A percentile compares a stretch with the other conserved stretches of the same genome.
Conservation (phyloP, 768 basidiomycete genomes). For the Hydnomerulius pinastri region DNA sequence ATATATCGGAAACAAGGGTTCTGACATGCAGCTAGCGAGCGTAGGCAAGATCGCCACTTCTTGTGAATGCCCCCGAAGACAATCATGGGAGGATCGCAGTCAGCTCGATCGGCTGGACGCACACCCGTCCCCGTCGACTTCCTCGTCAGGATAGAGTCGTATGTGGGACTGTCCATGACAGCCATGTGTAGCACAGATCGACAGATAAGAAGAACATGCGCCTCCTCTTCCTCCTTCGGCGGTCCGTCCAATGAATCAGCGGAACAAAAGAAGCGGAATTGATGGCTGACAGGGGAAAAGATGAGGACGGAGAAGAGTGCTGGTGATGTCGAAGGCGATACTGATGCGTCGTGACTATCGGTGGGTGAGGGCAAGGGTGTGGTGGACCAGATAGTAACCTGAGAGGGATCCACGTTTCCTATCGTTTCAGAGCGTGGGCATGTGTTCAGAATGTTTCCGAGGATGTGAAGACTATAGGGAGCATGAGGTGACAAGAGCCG, state of each 20-base stretch:
- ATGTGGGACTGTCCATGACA: neutral
- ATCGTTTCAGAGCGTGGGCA: neutral
- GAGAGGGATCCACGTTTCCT: neutral
- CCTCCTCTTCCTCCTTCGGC: slow-evolving; percentile 4
- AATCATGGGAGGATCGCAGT: neutral
- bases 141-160: neutral
- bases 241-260: neutral
- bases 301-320: slow-evolving; percentile 5
- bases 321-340: neutral
- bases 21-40: neutral
- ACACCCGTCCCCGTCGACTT: neutral
- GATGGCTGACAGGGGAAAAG: slow-evolving; percentile 5
- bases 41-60: neutral
- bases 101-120: neutral
- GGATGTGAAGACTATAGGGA: neutral
- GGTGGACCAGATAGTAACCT: neutral
- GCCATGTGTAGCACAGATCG: slow-evolving; percentile 1
- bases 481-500: neutral
- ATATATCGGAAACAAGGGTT: neutral
- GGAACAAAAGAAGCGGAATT: slow-evolving; percentile 6
- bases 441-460: slow-evolving; percentile 1
- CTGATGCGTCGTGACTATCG: neutral
- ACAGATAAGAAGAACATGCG: slow-evolving; percentile 3
- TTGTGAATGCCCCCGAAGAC: neutral
- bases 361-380: slow-evolving; percentile 1